Base-by-base conservation (phyloP, 768 basidiomycete genomes). In the Mycena belliarum region DNA sequence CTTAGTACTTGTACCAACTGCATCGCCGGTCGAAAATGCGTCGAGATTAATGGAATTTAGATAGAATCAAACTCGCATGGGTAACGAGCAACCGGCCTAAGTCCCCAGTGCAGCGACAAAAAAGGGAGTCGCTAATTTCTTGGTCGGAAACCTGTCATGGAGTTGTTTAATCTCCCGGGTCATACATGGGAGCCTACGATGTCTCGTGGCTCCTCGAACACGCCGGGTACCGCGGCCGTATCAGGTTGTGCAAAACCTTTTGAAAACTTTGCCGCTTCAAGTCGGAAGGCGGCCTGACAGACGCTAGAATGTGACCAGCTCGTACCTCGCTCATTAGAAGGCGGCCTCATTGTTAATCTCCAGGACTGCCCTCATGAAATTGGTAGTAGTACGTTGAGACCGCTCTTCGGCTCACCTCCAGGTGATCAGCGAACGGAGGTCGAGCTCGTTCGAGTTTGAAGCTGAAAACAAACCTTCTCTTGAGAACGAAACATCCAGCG, bases 311-410 rank as follows among this genome's bases (percentile, higher is more conserved):
- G n/a, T n/a, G n/a, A n/a, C n/a, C n/a, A n/a, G n/a, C n/a, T n/a
- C n/a, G n/a, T n/a, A n/a, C n/a, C n/a, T n/a, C n/a, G n/a, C n/a
- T n/a, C n/a, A n/a, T n/a, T n/a, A n/a, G n/a, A n/a, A n/a, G n/a
- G n/a, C 58, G 5, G 23, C 26, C 33, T 59, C 57, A 14, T 21
- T 69, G 64, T 78, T 81, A n/a, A 78, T 61, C 44, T 73, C 69
- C 41, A 77, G 69, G 33, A 77, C 75, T 37, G 72, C 69, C 42
- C 57, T 55, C 18, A 68, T 16, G 37, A 81, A 72, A 63, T 69
- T 71, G n/a, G 76, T 61, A n/a, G n/a, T n/a, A n/a, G n/a, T n/a
- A n/a, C n/a, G n/a, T n/a, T n/a, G n/a, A n/a, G n/a, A n/a, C n/a
- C n/a, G n/a, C n/a, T n/a, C n/a, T n/a, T n/a, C n/a, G n/a, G n/a